Evolutionary conservation across 1,284 basidiomycete genomes (phyloP).

Genomic region (Cryptococcus depauperatus): DNA sequence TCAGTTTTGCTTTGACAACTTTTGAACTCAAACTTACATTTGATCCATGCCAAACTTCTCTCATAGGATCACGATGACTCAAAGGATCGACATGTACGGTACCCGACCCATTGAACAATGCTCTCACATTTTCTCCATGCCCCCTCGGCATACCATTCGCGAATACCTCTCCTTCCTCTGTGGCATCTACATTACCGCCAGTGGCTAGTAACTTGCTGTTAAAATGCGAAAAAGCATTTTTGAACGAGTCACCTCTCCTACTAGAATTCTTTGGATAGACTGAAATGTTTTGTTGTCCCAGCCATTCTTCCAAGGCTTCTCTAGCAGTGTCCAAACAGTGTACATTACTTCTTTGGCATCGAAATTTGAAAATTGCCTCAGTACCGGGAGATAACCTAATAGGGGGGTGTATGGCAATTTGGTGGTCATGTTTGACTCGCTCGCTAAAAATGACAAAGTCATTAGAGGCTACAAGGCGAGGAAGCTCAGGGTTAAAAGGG

Average conservation of each 20-base stretch:
- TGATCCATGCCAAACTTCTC: conserved; percentile 27
- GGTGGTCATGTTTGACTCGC: conserved; percentile 84
- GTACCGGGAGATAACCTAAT: conserved; percentile 51
- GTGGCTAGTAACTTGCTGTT: conserved; percentile 86
- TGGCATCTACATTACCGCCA: conserved; percentile 43
- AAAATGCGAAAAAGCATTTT: conserved; percentile 93
- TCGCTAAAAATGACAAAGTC: conserved; percentile 76
- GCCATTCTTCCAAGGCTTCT: conserved; percentile 87
- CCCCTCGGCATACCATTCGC: too few species aligned
- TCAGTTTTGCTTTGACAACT: background rate
- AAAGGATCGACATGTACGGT: conserved; percentile 44
- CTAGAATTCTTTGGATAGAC: conserved; percentile 43
- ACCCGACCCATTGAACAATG: conserved; percentile 69
- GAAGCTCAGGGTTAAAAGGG: conserved; percentile 71
- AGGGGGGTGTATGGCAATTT: conserved; percentile 76
- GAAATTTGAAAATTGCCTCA: conserved; percentile 83
- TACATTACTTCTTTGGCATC: conserved; percentile 86
- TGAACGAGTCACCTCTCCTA: conserved; percentile 75
- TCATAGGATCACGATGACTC: conserved; percentile 21
- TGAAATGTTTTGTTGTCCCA: conserved; percentile 61
- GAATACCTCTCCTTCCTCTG: too few species aligned
- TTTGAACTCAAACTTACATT: background rate
- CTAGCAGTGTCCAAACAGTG: conserved; percentile 83
- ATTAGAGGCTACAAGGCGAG: conserved; percentile 60
- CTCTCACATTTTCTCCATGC: conserved; percentile 84